These are phyloP conservation scores for Nowakowskiella sp. DNA, from an alignment of 192 early-diverging fungal genomes.

Conservation along the genomic window DNA sequence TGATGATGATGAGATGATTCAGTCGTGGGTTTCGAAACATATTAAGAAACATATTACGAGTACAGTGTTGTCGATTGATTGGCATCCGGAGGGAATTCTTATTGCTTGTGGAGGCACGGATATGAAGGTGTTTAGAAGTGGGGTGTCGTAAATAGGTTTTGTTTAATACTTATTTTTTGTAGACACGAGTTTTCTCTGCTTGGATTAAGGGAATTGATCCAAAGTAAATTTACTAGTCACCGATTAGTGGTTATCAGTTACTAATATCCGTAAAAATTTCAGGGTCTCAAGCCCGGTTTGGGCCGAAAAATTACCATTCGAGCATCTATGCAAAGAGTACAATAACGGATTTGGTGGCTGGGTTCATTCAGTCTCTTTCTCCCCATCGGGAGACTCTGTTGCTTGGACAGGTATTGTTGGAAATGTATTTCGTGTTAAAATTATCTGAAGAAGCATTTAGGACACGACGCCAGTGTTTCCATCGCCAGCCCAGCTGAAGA, in stretches of 20 bases:
- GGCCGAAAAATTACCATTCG: constrained; percentile 93
- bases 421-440: constrained; percentile 2
- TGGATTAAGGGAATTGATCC: constrained; percentile 91
- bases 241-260: constrained; percentile 4
- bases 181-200: constrained; percentile 90
- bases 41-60: constrained; percentile 86
- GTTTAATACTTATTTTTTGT: neutral
- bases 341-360: constrained; percentile 64
- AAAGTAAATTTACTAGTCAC: constrained; percentile 39
- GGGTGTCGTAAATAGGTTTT: neutral
- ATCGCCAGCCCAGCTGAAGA: constrained; percentile 61
- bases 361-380: constrained; percentile 89
- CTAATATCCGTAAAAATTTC: constrained; percentile 6
- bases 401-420: constrained; percentile 79
- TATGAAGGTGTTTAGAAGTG: constrained; percentile 27
- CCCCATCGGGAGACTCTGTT: constrained; percentile 76
- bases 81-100: constrained; percentile 96
- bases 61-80: constrained; percentile 82
- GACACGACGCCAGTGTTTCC: constrained; percentile 80
- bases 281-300: constrained; percentile 71
- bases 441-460: constrained; percentile 21
- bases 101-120: constrained; percentile 71
- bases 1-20: constrained; percentile 75
- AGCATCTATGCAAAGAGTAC: constrained; percentile 85
- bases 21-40: constrained; percentile 97